Percentiles rank a stretch among this genome's conserved stretches.
These are phyloP conservation scores for Neopestalotiopsis sp. DNA, from an alignment of 2,329 filamentous ascomycete species.

Conservation along the genomic window DNA sequence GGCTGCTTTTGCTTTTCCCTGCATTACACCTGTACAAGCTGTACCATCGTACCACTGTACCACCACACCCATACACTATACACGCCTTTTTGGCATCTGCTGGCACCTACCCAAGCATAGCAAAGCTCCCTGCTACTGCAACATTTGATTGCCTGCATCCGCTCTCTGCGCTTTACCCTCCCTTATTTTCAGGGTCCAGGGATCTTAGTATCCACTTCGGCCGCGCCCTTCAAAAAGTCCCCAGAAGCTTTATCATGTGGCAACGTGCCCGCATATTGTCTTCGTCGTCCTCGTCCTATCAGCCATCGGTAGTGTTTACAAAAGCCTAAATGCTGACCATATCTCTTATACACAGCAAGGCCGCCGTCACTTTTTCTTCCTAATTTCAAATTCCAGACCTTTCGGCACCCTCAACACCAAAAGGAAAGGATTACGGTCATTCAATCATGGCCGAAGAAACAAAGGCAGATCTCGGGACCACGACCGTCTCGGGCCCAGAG, in stretches of 20 bases:
- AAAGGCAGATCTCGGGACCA: slow-evolving; percentile 7
- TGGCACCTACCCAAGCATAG: neutral
- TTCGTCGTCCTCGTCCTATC: neutral
- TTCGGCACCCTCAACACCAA: neutral
- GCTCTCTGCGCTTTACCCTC: neutral
- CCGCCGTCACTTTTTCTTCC: neutral
- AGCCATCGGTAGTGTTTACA: neutral
- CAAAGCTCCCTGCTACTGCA: neutral
- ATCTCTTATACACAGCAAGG: neutral
- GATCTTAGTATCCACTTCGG: neutral
- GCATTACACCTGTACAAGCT: too few relatives aligned
- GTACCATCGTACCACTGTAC: too few relatives aligned
- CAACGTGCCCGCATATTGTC: neutral
- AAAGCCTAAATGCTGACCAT: neutral
- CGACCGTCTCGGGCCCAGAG: slow-evolving; percentile 4
- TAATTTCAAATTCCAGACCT: neutral
- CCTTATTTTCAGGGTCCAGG: neutral
- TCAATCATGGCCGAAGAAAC: slow-evolving; percentile 15
- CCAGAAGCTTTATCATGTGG: neutral
- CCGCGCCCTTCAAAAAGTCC: neutral
- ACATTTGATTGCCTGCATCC: neutral
- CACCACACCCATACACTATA: too few relatives aligned
- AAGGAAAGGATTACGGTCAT: neutral
- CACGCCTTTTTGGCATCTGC: neutral
- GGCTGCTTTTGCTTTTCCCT: too few relatives aligned